These are phyloP conservation scores for Ascodesmis nigricans DNA, from an alignment of 495 filamentous ascomycete genomes.

Conservation along the genomic window DNA sequence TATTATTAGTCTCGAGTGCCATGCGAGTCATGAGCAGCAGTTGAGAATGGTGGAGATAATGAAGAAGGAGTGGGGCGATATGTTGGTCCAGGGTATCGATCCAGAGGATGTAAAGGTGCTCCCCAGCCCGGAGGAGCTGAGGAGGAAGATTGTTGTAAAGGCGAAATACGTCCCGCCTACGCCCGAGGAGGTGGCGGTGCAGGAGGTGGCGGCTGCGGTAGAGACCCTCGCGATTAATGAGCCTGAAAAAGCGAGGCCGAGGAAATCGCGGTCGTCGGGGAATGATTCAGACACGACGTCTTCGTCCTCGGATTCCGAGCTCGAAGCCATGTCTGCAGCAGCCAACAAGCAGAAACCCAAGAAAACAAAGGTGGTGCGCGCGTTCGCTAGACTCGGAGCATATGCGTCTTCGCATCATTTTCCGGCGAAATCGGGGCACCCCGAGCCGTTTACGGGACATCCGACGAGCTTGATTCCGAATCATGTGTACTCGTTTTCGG, in stretches of 20 bases:
- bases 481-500: conserved; percentile 73
- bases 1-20: conserved; percentile 77
- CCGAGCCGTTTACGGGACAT: conserved; percentile 25
- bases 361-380: conserved; percentile 51
- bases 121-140: conserved; percentile 42
- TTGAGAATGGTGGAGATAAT: conserved; percentile 80
- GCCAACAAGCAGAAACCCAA: conserved; percentile 23
- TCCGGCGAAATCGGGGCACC: conserved; percentile 22
- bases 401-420: conserved; percentile 71
- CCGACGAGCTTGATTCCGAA: conserved; percentile 47
- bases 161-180: conserved; percentile 15
- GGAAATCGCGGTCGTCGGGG: no score
- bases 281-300: conserved; percentile 7
- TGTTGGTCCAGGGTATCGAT: conserved; percentile 35
- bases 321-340: conserved; percentile 10
- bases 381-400: conserved; percentile 50
- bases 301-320: conserved; percentile 12
- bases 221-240: neutral
- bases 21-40: conserved; percentile 57
- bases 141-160: conserved; percentile 61
- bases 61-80: conserved; percentile 46
- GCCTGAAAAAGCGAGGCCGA: no score
- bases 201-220: neutral
- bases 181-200: neutral
- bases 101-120: conserved; percentile 32